Evolutionary conservation across 2,329 filamentous ascomycete genomes (phyloP), one percentile per base, ranked within the genome.

Genomic region (Penicillium verrucosum): DNA sequence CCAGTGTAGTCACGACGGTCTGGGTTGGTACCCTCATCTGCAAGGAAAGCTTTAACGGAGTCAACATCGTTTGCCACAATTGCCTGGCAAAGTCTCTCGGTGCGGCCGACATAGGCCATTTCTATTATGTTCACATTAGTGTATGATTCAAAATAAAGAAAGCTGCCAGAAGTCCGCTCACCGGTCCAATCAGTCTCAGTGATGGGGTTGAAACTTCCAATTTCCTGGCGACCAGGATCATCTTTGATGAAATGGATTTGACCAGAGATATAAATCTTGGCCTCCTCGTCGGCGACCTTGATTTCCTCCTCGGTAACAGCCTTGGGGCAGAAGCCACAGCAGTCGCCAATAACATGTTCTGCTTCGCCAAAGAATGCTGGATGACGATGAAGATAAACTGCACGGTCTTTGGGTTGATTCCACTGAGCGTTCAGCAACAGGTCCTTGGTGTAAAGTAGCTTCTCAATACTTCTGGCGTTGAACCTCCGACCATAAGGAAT

Each of bases 61-160:
- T 89, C 85, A 3, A 88, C 64, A 70, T 95, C 87, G 1, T 82
- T 79, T 63, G 92, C 86, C 4, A 92, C 85, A 56, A 96, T 95
- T 0, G 89, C 90, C 67, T 92, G 88, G 66, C 89, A 95, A 2
- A 96, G 80, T 16, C 83, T 80, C 37, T 85, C 85, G 1, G 89
- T 92, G 62, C 92, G 89, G 11, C 90, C 89, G 36, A 95, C 82
- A 63, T 95, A 96, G 0, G 90, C 90, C 90, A 95, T 94, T 62
- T 92, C 89, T 73, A 21, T 38, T 1, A 36, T 6, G 9, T 7
- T 5, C 4, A 37, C 38, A 42, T 59, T 40, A 64, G 42, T 18
- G 2, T 4, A 9, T 41, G 4, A 1, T 16, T 21, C 18, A 10
- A 18, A 29, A 29, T 10, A 10, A 23, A 21, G 5, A n/a, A 29